These are phyloP conservation scores for Pyrenula massariospora DNA, from an alignment of 495 filamentous ascomycete species.

Conservation along the genomic window DNA sequence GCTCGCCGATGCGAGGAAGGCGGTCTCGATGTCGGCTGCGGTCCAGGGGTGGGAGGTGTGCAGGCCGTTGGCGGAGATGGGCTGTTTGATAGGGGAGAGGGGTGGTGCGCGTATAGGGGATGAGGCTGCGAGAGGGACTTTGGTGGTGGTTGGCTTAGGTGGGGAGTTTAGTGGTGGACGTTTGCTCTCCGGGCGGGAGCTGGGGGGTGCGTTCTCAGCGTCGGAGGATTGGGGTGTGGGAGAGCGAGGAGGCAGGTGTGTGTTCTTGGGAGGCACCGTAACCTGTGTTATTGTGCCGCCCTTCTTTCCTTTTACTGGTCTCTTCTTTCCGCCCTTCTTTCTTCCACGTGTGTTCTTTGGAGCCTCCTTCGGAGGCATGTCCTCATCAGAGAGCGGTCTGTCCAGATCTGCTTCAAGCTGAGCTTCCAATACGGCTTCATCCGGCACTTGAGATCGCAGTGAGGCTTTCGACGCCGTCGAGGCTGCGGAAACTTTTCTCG, in stretches of 20 bases:
- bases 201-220: constrained; percentile 66
- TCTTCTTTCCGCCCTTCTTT: constrained; percentile 25
- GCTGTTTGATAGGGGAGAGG: constrained; percentile 54
- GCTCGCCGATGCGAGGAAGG: constrained; percentile 23
- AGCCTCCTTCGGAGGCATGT: constrained; percentile 10
- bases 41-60: constrained; percentile 58
- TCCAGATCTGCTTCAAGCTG: constrained; percentile 58
- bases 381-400: constrained; percentile 42
- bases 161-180: constrained; percentile 23
- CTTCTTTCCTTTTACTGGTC: constrained; percentile 38
- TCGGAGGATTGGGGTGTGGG: constrained; percentile 68
- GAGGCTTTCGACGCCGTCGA: constrained; percentile 31
- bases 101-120: constrained; percentile 31
- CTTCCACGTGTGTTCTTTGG: background rate
- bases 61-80: constrained; percentile 35
- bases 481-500: constrained; percentile 41
- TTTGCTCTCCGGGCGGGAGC: constrained; percentile 38
- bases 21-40: constrained; percentile 56
- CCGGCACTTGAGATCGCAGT: constrained; percentile 25
- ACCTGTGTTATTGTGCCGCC: constrained; percentile 5
- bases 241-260: constrained; percentile 31
- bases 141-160: constrained; percentile 22
- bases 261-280: no score
- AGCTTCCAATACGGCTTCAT: constrained; percentile 59
- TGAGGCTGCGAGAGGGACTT: constrained; percentile 34